Evolutionary conservation across 2,329 filamentous ascomycete genomes (phyloP), one percentile per base, ranked within the genome.

Genomic region (Penicillium psychrosexuale): DNA sequence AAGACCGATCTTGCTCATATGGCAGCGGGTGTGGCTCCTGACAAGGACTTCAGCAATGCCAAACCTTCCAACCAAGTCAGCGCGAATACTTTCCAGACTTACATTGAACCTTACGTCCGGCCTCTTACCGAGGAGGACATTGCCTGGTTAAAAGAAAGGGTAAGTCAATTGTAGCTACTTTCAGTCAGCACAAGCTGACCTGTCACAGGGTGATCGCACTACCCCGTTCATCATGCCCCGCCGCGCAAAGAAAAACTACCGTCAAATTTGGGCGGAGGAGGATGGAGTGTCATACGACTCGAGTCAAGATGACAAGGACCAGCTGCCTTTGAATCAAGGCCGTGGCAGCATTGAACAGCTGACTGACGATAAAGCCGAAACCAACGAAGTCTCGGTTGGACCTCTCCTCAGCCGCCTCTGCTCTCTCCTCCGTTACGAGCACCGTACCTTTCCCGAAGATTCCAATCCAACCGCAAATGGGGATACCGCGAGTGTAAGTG

Each of bases 11-110:
- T 99, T 8, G 82, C 86, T 55, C 87, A 97, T 68, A 80, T 94
- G 62, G 95, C 96, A 60, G 89, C 93, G 11, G 94, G 94, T 45
- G 86, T 89, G 37, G 89, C 92, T 1, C 93, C 94, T 1, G 92
- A 97, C 72, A 91, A 90, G 71, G 94, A 99, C 76, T 97, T 97
- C 68, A 97, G 90, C 70, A 96, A 85, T 69, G 88, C 91, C 33
- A 99, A 97, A 71, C 91, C 93, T 5, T 87, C 87, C 19, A 96
- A 93, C 66, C 94, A 99, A 77, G 94, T 97, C 71, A 92, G 89
- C 70, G 94, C 94, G 61, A 88, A 85, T 53, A 96, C 93, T 1
- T 99, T 99, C 73, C 87, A 89, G n/a, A 86, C 89, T 6, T 96
- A 94, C 69, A 83, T 95, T 51, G 94, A 99, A 60, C 90, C 92